Evolutionary conservation across 2,329 filamentous ascomycete genomes (phyloP).

Genomic region (Aureobasidium sp.): DNA sequence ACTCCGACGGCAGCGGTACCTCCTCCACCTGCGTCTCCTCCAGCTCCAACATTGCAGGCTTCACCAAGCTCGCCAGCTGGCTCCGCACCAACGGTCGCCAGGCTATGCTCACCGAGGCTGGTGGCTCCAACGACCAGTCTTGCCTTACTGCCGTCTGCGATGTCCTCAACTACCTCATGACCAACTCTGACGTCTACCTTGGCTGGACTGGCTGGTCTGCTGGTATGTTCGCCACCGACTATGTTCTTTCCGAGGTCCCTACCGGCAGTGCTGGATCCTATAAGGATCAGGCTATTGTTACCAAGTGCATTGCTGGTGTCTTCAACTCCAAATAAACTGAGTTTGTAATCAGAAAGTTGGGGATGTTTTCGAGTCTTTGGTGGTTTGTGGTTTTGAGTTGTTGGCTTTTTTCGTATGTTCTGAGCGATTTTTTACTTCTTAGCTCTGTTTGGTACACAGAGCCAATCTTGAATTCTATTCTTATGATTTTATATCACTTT

Average conservation of each 20-base stretch:
- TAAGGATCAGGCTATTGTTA: conserved; percentile 22
- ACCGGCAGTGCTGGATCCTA: conserved; percentile 16
- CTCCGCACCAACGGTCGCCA: conserved; percentile 28
- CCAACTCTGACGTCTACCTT: conserved; percentile 24
- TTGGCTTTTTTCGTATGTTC: neutral
- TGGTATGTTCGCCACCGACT: conserved; percentile 22
- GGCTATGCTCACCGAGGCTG: conserved; percentile 34
- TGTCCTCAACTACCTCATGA: conserved; percentile 24
- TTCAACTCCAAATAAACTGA: conserved; percentile 16
- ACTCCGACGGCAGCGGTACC: conserved; percentile 31
- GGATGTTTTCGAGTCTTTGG: neutral
- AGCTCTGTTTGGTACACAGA: neutral
- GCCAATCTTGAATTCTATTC: neutral
- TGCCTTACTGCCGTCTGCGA: conserved; percentile 28
- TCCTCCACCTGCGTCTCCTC: conserved; percentile 26
- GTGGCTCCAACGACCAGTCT: conserved; percentile 26
- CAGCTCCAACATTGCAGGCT: conserved; percentile 23
- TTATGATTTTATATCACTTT: neutral
- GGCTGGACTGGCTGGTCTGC: conserved; percentile 27
- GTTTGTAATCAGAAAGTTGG: neutral
- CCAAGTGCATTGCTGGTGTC: conserved; percentile 22
- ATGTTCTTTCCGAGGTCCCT: conserved; percentile 24
- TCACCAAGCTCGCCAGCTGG: conserved; percentile 29
- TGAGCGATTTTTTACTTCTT: neutral
- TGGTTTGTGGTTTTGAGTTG: neutral